Evolutionary conservation across 2,329 filamentous ascomycete species (phyloP).

Genomic region (Verticillium dahliae): DNA sequence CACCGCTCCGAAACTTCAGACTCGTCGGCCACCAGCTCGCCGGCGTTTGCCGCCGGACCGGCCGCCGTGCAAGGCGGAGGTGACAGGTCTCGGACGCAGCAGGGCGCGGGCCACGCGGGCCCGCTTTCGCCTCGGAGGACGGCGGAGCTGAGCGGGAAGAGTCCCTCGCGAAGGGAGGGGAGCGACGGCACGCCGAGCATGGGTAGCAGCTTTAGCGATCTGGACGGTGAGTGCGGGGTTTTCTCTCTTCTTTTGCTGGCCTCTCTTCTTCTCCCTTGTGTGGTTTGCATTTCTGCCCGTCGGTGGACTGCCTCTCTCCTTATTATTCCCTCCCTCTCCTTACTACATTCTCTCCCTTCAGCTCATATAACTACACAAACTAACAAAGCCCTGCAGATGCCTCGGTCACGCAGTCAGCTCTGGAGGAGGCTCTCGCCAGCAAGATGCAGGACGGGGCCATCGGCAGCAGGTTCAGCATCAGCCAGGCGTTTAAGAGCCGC

Average conservation of each 20-base stretch:
- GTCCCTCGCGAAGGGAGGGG: conserved; percentile 48
- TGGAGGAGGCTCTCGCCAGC: conserved; percentile 72
- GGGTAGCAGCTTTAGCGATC: conserved; percentile 80
- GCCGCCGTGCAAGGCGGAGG: conserved; percentile 18
- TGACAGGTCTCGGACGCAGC: conserved; percentile 21
- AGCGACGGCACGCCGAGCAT: conserved; percentile 73
- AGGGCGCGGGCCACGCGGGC: conserved; percentile 15
- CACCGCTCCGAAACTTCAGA: conserved; percentile 53
- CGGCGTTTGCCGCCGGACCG: conserved; percentile 26
- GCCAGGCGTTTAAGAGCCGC: conserved; percentile 58
- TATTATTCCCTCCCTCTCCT: too few relatives aligned
- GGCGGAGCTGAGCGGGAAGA: conserved; percentile 50
- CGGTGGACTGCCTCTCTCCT: too few relatives aligned
- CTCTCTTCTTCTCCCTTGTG: too few relatives aligned
- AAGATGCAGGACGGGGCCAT: conserved; percentile 59
- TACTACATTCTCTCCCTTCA: too few relatives aligned
- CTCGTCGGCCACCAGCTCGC: conserved; percentile 50
- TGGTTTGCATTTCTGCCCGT: too few relatives aligned
- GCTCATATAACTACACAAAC: too few relatives aligned
- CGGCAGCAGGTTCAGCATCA: conserved; percentile 62
- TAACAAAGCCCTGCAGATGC: conserved; percentile 46
- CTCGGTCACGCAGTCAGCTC: conserved; percentile 71
- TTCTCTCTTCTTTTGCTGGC: neutral
- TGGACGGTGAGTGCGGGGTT: conserved; percentile 53
- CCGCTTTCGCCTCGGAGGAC: conserved; percentile 54